A percentile compares a stretch with the other conserved stretches of the same genome.
Evolutionary conservation across 164 flowering plant species (phyloP).

Genomic region (Brasenia schreberi): DNA sequence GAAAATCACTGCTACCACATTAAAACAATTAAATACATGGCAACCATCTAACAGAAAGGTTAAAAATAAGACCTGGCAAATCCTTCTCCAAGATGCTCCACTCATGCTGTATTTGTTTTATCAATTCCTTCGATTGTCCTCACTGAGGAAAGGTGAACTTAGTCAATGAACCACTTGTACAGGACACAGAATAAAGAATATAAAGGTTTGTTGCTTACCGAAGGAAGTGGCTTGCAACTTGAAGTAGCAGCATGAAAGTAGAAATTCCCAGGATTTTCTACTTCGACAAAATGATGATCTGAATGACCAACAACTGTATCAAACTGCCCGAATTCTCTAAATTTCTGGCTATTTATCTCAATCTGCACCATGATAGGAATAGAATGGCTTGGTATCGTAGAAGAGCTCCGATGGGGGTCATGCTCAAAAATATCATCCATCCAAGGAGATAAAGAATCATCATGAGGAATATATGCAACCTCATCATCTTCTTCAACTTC

Average conservation of each 20-base stretch:
- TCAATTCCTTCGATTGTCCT: slow-evolving; percentile 27
- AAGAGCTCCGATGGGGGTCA: slow-evolving; percentile 7
- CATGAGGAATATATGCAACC: neutral
- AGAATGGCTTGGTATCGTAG: slow-evolving; percentile 4
- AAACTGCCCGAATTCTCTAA: slow-evolving; percentile 40
- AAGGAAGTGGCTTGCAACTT: neutral
- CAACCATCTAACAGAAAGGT: neutral
- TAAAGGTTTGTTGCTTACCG: neutral
- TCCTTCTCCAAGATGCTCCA: slow-evolving; percentile 66
- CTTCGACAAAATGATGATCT: slow-evolving; percentile 42
- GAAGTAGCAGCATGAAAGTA: neutral
- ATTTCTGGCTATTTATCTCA: slow-evolving; percentile 10
- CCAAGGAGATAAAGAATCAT: neutral
- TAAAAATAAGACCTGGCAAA: slow-evolving; percentile 40
- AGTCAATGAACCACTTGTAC: neutral
- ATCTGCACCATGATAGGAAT: slow-evolving; percentile 2
- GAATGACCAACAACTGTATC: slow-evolving; percentile 57
- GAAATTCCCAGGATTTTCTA: neutral
- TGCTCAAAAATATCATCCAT: neutral
- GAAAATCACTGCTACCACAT: neutral
- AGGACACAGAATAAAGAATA: neutral
- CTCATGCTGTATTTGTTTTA: slow-evolving; percentile 55
- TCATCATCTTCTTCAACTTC: neutral
- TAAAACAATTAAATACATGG: neutral
- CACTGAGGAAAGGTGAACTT: neutral